These are phyloP conservation scores for Xylaria longipes DNA, from an alignment of 495 filamentous ascomycete genomes.

Conservation along the genomic window DNA sequence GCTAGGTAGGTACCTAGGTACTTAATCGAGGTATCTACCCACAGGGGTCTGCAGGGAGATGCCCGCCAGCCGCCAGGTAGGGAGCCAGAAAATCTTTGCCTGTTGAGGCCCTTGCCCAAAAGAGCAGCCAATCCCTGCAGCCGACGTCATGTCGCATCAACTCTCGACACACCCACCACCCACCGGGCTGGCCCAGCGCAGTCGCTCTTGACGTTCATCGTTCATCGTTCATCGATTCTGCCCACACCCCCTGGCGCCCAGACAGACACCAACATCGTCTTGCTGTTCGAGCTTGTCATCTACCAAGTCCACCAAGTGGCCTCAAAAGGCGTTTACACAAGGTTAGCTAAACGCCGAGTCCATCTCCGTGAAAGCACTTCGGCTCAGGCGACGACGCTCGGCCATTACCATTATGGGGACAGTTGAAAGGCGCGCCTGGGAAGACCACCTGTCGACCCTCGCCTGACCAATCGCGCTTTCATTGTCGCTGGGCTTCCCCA, in stretches of 20 bases:
- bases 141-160: conserved; percentile 12
- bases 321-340: neutral
- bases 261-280: neutral
- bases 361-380: neutral
- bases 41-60: neutral
- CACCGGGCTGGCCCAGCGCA: neutral
- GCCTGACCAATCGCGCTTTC: neutral
- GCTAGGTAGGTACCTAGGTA: neutral
- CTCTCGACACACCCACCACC: neutral
- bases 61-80: too few relatives aligned
- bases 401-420: neutral
- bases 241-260: neutral
- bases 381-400: neutral
- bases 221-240: neutral
- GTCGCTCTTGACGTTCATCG: neutral
- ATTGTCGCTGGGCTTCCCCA: neutral
- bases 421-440: neutral
- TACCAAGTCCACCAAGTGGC: neutral
- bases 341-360: neutral
- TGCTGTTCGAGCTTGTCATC: neutral
- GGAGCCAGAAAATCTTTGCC: conserved; percentile 1
- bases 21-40: neutral
- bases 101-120: neutral
- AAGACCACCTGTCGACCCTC: neutral
- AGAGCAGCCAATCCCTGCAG: neutral